Percentiles rank a stretch among this genome's conserved stretches.
Conservation (phyloP, 164 flowering plant species). For the Kingdonia uniflora region DNA sequence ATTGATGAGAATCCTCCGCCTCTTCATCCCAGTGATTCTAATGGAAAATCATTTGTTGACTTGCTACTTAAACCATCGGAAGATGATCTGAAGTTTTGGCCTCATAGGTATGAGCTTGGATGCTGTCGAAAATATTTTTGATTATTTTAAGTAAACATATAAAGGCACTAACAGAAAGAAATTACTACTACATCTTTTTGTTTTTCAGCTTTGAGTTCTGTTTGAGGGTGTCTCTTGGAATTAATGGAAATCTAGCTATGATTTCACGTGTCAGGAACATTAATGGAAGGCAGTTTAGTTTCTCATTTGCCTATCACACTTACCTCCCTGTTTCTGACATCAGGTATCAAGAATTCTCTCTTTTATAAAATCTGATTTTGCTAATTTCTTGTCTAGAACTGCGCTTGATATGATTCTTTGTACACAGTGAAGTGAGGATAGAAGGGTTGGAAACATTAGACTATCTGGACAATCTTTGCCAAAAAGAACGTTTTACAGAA, state of each 20-base stretch:
- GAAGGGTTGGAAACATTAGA: constrained; percentile 98
- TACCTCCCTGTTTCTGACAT: constrained; percentile 87
- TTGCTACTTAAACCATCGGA: constrained; percentile 75
- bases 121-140: not conserved
- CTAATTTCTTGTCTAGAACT: no score
- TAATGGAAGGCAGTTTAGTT: constrained; percentile 83
- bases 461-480: constrained; percentile 79
- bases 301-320: constrained; percentile 87
- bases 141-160: no score
- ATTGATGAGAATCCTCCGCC: constrained; percentile 77
- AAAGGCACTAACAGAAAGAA: no score
- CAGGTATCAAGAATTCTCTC: constrained; percentile 36
- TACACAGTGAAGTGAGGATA: constrained; percentile 83
- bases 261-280: constrained; percentile 79
- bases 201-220: constrained; percentile 80
- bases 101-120: constrained; percentile 50
- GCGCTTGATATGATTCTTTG: not conserved
- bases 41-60: constrained; percentile 56
- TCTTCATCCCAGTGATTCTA: constrained; percentile 39
- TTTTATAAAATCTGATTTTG: no score
- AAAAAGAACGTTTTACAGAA: constrained; percentile 81
- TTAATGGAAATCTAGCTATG: constrained; percentile 58
- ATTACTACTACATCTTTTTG: not conserved
- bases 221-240: constrained; percentile 63
- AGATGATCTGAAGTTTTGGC: constrained; percentile 87